Base-by-base conservation (phyloP, 2,329 filamentous ascomycete species). In the Coniochaeta prunicola region DNA sequence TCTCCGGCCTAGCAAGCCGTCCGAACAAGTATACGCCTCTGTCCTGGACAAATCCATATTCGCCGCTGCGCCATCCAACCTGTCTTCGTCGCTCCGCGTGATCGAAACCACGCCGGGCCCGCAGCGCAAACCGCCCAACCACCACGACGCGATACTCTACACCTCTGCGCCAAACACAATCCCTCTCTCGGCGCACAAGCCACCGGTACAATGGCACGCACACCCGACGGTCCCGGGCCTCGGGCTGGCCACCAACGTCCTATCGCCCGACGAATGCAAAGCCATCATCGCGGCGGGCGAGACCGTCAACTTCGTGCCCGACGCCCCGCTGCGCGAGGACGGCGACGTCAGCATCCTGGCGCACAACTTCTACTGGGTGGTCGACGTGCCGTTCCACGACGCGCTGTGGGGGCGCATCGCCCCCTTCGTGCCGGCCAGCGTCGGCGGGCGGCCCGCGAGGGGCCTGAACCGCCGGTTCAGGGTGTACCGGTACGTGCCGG, bases 301-400 rank as follows among this genome's bases (percentile, higher is more conserved):
- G 67, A 77, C 77, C 0, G 80, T 88, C 53, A 80, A 81, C 7
- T 90, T 89, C 62, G 76, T 86, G 0, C 87, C 87, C 0, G 87
- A 90, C 65, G 84, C 85, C 0, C 87, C 87, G 0, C 73, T 89
- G 31, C 81, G 84, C 2, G 82, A 84, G n/a, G 84, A 86, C 45
- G 84, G 83, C 17, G 84, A 88, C 57, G 77, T 78, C 26, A 88
- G 84, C 65, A 80, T 89, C 53, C 70, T 89, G 1, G 87, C 87
- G 0, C 87, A 90, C 73, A 90, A 89, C 69, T 88, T 90, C 64
- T 89, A 89, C 74, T 90, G 87, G 87, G 77, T 90, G 9, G 77
- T 85, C 13, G 87, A 90, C 63, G 74, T 77, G 24, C 75, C 77
- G 0, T 89, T 89, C 68, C 82, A 86, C 65, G 80, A 86, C 59